Percentiles rank a stretch among this genome's conserved stretches.
phyloP scores from a whole-genome alignment of 2,329 filamentous ascomycete genomes.

The Daldinia sp. region DNA sequence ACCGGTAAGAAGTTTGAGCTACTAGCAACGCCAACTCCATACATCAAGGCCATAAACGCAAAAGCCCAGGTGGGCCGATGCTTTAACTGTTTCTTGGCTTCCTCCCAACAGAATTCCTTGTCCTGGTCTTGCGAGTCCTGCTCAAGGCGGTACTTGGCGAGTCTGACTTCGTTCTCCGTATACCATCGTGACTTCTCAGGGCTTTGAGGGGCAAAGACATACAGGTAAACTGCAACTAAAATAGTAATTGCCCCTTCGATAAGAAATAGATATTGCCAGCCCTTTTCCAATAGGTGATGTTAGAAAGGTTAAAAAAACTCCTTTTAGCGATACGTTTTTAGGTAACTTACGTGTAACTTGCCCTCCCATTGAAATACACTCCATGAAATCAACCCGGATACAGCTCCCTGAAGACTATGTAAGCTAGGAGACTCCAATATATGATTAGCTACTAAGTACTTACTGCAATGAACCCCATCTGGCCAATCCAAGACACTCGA shows the following conservation, averaged over 20 bases:
- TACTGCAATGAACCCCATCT: conserved; percentile 46
- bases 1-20: conserved; percentile 47
- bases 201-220: conserved; percentile 42
- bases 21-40: conserved; percentile 46
- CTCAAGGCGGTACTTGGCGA: conserved; percentile 47
- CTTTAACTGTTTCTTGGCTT: conserved; percentile 43
- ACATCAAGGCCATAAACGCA: conserved; percentile 45
- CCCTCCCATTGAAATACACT: background rate
- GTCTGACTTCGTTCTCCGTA: conserved; percentile 44
- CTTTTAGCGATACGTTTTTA: background rate
- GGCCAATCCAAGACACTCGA: conserved; percentile 39
- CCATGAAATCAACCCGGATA: background rate
- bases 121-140: conserved; percentile 43
- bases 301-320: background rate
- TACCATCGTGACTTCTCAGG: conserved; percentile 44
- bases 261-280: background rate
- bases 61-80: conserved; percentile 46
- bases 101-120: conserved; percentile 42
- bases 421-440: background rate
- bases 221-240: conserved; percentile 41
- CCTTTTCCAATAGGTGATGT: background rate
- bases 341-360: background rate
- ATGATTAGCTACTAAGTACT: background rate
- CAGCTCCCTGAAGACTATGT: background rate
- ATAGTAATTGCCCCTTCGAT: conserved; percentile 35